phyloP scores from a whole-genome alignment of 1,284 basidiomycete genomes.

The Albatrellus sp. region DNA sequence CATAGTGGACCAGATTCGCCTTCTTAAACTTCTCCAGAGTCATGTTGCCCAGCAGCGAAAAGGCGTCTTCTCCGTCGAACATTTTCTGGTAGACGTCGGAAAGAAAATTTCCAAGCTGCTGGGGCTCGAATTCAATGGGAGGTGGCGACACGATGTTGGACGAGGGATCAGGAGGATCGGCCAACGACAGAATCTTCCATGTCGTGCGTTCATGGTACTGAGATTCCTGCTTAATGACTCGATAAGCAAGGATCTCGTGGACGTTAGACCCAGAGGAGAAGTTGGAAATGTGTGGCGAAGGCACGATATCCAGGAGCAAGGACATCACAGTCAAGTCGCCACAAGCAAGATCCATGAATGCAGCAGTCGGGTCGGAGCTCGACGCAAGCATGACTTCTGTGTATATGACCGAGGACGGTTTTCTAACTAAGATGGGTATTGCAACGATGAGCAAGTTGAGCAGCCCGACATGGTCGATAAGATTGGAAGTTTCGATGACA shows the following conservation, averaged over 20 bases:
- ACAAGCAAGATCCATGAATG: constrained; percentile 23
- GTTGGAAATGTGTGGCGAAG: constrained; percentile 26
- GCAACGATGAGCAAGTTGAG: constrained; percentile 28
- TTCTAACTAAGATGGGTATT: constrained; percentile 7
- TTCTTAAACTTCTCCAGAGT: constrained; percentile 10
- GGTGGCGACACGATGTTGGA: background rate
- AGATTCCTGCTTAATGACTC: background rate
- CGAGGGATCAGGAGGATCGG: constrained; percentile 12
- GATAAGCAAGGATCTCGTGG: constrained; percentile 23
- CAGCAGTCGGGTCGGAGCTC: constrained; percentile 16
- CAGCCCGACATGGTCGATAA: constrained; percentile 11
- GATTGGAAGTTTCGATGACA: constrained; percentile 13
- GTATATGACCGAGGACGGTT: constrained; percentile 17
- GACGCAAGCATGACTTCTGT: constrained; percentile 27
- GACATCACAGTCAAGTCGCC: constrained; percentile 26
- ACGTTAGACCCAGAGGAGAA: constrained; percentile 30
- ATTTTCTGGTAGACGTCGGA: constrained; percentile 34
- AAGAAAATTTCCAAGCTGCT: constrained; percentile 27
- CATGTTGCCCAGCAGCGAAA: constrained; percentile 6
- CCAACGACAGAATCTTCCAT: constrained; percentile 26
- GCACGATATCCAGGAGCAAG: constrained; percentile 29
- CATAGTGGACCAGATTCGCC: constrained; percentile 27
- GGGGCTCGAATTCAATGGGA: constrained; percentile 16
- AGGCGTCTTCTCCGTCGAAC: constrained; percentile 28
- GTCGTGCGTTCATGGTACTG: constrained; percentile 31